phyloP scores from a whole-genome alignment of 2,329 filamentous ascomycete genomes.

The Monosporascus sp. region DNA sequence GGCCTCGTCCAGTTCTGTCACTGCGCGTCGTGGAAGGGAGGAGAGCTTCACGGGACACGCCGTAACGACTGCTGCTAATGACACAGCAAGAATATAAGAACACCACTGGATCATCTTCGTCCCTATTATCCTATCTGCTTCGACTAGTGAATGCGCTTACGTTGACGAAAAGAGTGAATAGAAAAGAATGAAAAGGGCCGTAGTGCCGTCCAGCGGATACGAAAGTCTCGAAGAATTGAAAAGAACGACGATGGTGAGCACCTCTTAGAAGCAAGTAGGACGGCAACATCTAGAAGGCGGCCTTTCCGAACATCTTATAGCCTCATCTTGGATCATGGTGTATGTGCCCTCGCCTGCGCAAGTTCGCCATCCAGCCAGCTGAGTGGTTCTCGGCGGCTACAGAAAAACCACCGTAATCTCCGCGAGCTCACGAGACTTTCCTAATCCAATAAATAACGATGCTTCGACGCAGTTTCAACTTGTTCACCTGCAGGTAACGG shows the following conservation, averaged over 20 bases:
- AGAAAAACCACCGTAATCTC: neutral
- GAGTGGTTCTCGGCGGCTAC: neutral
- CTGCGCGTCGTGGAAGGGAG: slow-evolving; percentile 13
- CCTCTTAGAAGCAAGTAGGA: neutral
- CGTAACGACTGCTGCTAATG: slow-evolving; percentile 7
- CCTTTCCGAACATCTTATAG: neutral
- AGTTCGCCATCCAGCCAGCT: too few relatives aligned
- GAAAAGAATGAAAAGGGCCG: neutral
- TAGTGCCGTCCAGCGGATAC: neutral
- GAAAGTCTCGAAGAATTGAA: neutral
- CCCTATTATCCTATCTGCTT: too few relatives aligned
- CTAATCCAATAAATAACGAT: neutral
- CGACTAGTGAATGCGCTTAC: neutral
- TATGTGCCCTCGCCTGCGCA: too few relatives aligned
- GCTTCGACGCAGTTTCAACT: neutral
- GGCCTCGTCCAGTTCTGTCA: slow-evolving; percentile 30
- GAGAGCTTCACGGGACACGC: slow-evolving; percentile 17
- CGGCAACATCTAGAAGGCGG: neutral
- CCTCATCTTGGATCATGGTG: neutral
- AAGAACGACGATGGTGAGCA: neutral
- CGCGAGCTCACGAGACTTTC: neutral
- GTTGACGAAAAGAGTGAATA: neutral
- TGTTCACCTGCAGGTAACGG: neutral
- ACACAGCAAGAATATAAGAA: slow-evolving; percentile 9
- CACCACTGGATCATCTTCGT: neutral